A percentile compares a stretch with the other conserved stretches of the same genome.
These are phyloP conservation scores for Tetragonia tetragonoides DNA, from an alignment of 148 eudicot genomes.

Conservation along the genomic window DNA sequence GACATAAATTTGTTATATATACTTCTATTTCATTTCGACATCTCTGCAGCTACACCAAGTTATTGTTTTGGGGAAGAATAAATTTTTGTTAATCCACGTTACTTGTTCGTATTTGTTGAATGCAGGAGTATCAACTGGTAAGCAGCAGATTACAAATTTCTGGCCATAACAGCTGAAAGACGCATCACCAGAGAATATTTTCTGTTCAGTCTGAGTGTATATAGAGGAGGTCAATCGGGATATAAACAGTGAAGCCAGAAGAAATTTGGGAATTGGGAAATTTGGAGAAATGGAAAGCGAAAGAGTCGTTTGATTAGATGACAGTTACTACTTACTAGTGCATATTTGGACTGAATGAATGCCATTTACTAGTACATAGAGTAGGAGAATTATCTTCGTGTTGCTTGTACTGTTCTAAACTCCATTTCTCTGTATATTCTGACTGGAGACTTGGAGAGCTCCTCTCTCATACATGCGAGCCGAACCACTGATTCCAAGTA, in stretches of 20 bases:
- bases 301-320: slow-evolving; percentile 3
- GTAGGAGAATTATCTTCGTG: background rate
- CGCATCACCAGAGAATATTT: background rate
- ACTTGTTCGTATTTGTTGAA: background rate
- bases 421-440: slow-evolving; percentile 26
- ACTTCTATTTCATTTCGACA: background rate
- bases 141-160: background rate
- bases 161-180: background rate
- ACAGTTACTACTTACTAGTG: slow-evolving; percentile 17
- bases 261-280: background rate
- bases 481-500: background rate
- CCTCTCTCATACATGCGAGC: slow-evolving; percentile 8
- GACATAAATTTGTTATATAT: background rate
- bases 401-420: background rate
- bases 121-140: slow-evolving; percentile 10
- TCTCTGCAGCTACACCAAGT: background rate
- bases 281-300: background rate
- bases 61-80: background rate
- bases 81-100: background rate
- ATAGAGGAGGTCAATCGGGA: slow-evolving; percentile 17
- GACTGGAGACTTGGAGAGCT: slow-evolving; percentile 19
- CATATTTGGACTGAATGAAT: background rate
- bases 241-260: background rate
- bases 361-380: too few relatives aligned
- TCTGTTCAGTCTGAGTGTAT: slow-evolving; percentile 12